A percentile compares a stretch with the other conserved stretches of the same genome.
These are phyloP conservation scores for Fusarium algeriense DNA, from an alignment of 2,329 filamentous ascomycete genomes.

Conservation along the genomic window DNA sequence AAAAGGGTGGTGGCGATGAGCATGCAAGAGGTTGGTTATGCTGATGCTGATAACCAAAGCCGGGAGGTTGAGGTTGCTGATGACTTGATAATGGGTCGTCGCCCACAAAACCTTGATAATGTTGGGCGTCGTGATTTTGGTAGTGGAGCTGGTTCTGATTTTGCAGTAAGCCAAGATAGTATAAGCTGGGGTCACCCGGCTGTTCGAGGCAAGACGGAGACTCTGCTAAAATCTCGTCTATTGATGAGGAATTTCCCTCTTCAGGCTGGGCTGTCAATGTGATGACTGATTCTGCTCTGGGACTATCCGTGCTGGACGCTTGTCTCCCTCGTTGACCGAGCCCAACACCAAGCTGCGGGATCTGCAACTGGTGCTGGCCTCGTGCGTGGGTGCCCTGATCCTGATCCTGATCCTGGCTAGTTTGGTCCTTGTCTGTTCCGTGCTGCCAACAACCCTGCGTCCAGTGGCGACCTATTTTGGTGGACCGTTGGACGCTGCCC, in stretches of 20 bases:
- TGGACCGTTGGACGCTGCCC: slow-evolving; percentile 45
- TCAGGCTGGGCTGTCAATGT: slow-evolving; percentile 11
- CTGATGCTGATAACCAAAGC: slow-evolving; percentile 30
- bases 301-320: slow-evolving; percentile 27
- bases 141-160: slow-evolving; percentile 36
- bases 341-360: slow-evolving; percentile 44
- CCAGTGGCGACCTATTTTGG: slow-evolving; percentile 41
- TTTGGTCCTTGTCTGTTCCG: slow-evolving; percentile 34
- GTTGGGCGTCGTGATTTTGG: slow-evolving; percentile 18
- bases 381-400: slow-evolving; percentile 44
- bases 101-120: slow-evolving; percentile 29
- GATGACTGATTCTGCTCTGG: slow-evolving; percentile 29
- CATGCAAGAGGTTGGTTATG: slow-evolving; percentile 24
- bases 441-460: slow-evolving; percentile 37
- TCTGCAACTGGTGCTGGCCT: slow-evolving; percentile 44
- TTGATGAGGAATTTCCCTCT: slow-evolving; percentile 23
- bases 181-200: slow-evolving; percentile 29
- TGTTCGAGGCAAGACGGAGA: slow-evolving; percentile 32
- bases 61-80: slow-evolving; percentile 24
- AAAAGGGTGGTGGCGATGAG: slow-evolving; percentile 33
- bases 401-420: slow-evolving; percentile 36
- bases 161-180: slow-evolving; percentile 39
- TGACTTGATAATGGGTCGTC: slow-evolving; percentile 23
- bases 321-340: slow-evolving; percentile 45
- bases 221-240: slow-evolving; percentile 27